Conservation (phyloP, 371 early-diverging fungal genomes). For the Mucor plumbeus region DNA sequence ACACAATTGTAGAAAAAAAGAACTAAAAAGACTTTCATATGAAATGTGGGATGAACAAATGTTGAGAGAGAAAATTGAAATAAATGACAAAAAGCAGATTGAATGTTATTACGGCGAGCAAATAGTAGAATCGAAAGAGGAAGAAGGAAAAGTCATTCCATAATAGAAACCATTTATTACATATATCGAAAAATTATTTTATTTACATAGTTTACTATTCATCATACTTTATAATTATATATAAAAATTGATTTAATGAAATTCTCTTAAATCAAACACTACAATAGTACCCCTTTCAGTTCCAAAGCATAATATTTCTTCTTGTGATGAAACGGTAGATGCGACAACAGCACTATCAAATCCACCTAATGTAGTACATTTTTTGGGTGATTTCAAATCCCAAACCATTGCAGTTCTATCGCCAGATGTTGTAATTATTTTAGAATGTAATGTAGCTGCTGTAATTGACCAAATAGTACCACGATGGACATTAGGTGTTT, state of each 20-base stretch:
- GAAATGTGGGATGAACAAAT: constrained; percentile 19
- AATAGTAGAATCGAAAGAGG: not conserved
- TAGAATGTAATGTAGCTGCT: constrained; percentile 29
- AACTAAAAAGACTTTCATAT: not conserved
- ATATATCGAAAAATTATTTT: too few relatives aligned
- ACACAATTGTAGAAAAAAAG: constrained; percentile 15
- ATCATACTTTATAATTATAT: not conserved
- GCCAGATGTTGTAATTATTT: constrained; percentile 72
- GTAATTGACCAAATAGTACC: constrained; percentile 33
- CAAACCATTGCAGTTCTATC: constrained; percentile 75
- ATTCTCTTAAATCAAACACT: constrained; percentile 25
- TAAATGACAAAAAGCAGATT: constrained; percentile 5
- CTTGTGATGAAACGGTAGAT: constrained; percentile 24
- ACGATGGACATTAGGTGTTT: constrained; percentile 23
- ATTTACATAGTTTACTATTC: too few relatives aligned
- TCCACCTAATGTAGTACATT: constrained; percentile 18
- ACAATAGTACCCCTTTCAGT: constrained; percentile 27
- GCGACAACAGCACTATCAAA: constrained; percentile 32
- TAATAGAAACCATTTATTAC: not conserved
- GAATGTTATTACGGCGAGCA: not conserved
- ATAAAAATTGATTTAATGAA: constrained; percentile 25
- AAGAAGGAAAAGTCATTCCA: not conserved
- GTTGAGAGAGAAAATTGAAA: constrained; percentile 8
- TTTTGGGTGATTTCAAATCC: constrained; percentile 57
- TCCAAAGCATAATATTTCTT: constrained; percentile 29